Evolutionary conservation across 2,329 filamentous ascomycete species (phyloP).

Genomic region (Ophiostoma angusticollis): DNA sequence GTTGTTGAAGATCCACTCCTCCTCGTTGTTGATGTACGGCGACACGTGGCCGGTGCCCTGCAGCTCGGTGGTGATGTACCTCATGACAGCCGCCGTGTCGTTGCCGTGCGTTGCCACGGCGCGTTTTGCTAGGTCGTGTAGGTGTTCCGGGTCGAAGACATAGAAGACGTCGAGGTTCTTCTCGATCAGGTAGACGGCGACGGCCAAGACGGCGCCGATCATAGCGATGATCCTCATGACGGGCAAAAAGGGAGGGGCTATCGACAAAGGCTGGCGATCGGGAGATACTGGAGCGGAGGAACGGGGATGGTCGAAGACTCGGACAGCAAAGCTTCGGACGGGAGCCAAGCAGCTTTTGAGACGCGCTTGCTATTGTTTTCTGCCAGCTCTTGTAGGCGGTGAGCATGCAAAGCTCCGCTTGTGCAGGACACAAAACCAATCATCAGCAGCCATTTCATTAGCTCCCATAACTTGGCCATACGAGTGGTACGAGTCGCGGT

Average conservation of each 20-base stretch:
- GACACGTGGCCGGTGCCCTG: slow-evolving; percentile 36
- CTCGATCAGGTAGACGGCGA: slow-evolving; percentile 43
- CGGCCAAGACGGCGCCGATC: slow-evolving; percentile 40
- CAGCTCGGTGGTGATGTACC: slow-evolving; percentile 58
- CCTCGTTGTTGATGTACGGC: slow-evolving; percentile 50
- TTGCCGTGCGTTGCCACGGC: slow-evolving; percentile 60
- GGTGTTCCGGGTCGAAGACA: slow-evolving; percentile 56
- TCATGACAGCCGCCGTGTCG: slow-evolving; percentile 56
- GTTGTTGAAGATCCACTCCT: slow-evolving; percentile 90
- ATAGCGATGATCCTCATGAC: slow-evolving; percentile 32
- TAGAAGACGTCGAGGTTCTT: slow-evolving; percentile 53
- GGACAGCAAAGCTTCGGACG: too few relatives aligned
- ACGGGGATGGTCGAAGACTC: too few relatives aligned
- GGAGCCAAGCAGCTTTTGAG: too few relatives aligned
- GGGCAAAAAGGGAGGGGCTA: not conserved
- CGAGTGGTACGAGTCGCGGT: too few relatives aligned
- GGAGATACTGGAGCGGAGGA: too few relatives aligned
- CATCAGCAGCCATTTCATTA: too few relatives aligned
- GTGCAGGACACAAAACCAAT: too few relatives aligned
- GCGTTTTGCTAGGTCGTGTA: slow-evolving; percentile 55
- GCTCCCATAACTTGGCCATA: too few relatives aligned
- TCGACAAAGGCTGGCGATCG: not conserved
- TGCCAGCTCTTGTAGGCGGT: too few relatives aligned
- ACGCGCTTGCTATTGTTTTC: too few relatives aligned
- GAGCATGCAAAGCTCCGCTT: too few relatives aligned